Evolutionary conservation across 116 monocot genomes (phyloP), one percentile per base, ranked within the genome.

Genomic region (Iris pallida): DNA sequence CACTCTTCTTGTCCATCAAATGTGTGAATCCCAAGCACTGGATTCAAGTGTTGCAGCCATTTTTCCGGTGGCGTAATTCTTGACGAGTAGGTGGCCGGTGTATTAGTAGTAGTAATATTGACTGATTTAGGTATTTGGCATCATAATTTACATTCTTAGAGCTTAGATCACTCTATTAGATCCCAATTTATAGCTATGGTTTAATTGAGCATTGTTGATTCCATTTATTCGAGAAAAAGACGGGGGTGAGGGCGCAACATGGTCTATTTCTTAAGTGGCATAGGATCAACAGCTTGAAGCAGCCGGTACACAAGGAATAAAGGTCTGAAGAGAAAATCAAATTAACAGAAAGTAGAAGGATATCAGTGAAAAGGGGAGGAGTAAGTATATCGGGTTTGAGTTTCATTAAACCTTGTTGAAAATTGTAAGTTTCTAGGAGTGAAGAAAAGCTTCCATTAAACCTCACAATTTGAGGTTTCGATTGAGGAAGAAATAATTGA

Each of bases 201-300:
- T 72, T 57, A 60, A 71, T 14, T 67, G 60, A 20, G 45, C 45
- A 58, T 42, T 65, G 14, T 18, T 41, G 45, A 59, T 68, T 75
- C 4, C 55, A 62, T 55, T 55, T 16, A 10, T 12, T 12, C 8
- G 4, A 40, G 46, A 10, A 48, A 10, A 9, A 40, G 30, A 59
- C 41, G 12, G n/a, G n/a, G 30, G 30, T 30, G 30, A 30, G 30
- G 30, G 30, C 30, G 30, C 30, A 30, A 30, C 30, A 30, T 30
- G 30, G 30, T 30, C 30, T 30, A 5, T 43, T n/a, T 5, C 44
- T 43, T 44, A 5, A 43, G 44, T 61, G 11, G 61, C 42, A 43
- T 16, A 61, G 44, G n/a, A 43, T 44, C 14, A 44, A 4, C n/a
- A 61, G 3, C 11, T 20, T 12, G 41, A 67, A 15, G 18, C 7